Evolutionary conservation across 371 early-diverging fungal species (phyloP), one percentile per base, ranked within the genome.

Genomic region (Syncephalastrum contaminatum): DNA sequence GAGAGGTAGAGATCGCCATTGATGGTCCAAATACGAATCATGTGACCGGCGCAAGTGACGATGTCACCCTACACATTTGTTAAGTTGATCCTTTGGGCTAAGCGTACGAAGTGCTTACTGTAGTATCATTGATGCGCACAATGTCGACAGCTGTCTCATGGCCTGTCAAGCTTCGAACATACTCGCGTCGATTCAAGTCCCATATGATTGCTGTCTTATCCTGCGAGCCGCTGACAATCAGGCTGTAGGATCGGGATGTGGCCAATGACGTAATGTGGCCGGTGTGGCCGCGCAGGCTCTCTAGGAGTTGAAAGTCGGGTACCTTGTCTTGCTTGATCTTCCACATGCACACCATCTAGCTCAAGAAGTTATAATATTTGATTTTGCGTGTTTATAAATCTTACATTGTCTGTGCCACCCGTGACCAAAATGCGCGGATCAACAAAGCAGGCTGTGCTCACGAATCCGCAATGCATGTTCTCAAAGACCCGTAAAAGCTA

Each of bases 121-220:
- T 76, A 3, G 82, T 82, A 42, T 86, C 82, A 51, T 87, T 85
- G 30, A 87, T 77, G 1, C 75, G 65, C 6, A 86, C 76, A 21
- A 74, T 66, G 6, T 83, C 73, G 7, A 88, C 80, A 3, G 80
- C 70, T 44, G 67, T 75, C 25, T 86, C 87, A 54, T 88, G 86
- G 4, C 79, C 76, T 12, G 59, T 51, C 1, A 90, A 60, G 6
- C 83, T 79, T 6, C 85, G 75, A 4, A 88, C 80, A 62, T 88
- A 89, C 46, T 82, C 77, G 61, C 76, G 72, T 20, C 88, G 75
- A 50, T 88, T 90, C 53, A 88, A 60, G 60, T 90, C 91, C 91
- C 91, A 90, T 7, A 90, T 63, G 50, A 90, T 86, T 1, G 81
- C 85, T 3, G 81, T 80, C 60, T 81, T 81, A 66, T 89, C 91